phyloP scores from a whole-genome alignment of 805 yeast species.

The Yarrowia bubula region DNA sequence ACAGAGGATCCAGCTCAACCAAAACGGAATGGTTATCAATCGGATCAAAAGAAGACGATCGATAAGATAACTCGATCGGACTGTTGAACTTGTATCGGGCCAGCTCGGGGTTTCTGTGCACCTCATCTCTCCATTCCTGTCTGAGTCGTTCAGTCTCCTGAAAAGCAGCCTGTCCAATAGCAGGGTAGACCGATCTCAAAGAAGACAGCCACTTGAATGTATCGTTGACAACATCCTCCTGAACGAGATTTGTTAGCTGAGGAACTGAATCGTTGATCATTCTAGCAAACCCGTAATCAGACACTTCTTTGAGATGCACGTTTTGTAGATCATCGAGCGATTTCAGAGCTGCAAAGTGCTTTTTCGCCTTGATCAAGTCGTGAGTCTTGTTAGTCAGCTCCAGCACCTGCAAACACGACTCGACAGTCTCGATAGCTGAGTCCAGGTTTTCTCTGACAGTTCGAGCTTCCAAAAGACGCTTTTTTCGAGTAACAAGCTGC shows the following conservation, averaged over 20 bases:
- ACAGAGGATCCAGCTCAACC: conserved; percentile 68
- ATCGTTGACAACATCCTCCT: conserved; percentile 63
- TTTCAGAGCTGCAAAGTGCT: conserved; percentile 83
- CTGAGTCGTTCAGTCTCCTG: conserved; percentile 57
- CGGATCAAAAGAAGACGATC: conserved; percentile 54
- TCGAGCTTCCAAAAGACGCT: conserved; percentile 56
- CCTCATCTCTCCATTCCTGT: conserved; percentile 55
- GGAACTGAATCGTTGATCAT: conserved; percentile 77
- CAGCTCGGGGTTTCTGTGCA: conserved; percentile 46
- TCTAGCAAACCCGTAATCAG: conserved; percentile 69
- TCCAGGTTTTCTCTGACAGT: conserved; percentile 65
- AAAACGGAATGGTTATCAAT: conserved; percentile 47
- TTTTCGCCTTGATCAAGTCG: conserved; percentile 68
- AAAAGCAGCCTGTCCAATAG: conserved; percentile 57
- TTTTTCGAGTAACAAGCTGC: conserved; percentile 59
- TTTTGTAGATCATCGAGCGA: conserved; percentile 71
- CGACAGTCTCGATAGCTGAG: conserved; percentile 67
- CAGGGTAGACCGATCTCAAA: conserved; percentile 44
- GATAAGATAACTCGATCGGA: conserved; percentile 74
- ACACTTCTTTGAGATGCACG: conserved; percentile 62
- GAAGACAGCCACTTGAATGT: conserved; percentile 51
- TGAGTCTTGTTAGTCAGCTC: conserved; percentile 85
- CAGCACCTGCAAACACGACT: conserved; percentile 72
- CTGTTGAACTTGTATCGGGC: conserved; percentile 71
- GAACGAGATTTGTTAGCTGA: conserved; percentile 64